Percentiles rank a stretch among this genome's conserved stretches.
Conservation (phyloP, 495 filamentous ascomycete genomes). For the Aspergillus egyptiacus region DNA sequence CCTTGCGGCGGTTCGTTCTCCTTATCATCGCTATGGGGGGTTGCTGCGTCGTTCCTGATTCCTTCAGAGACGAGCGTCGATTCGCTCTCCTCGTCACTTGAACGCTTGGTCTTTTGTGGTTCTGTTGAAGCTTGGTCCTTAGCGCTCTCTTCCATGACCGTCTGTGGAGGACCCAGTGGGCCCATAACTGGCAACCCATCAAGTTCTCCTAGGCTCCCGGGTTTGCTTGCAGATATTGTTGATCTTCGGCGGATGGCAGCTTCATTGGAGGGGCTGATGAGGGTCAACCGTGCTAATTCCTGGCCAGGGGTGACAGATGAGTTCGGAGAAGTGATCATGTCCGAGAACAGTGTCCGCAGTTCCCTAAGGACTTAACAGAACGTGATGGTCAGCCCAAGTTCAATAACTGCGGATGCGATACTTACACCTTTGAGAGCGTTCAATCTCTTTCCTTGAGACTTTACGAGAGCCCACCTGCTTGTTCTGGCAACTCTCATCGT, state of each 20-base stretch:
- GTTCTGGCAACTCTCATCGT: slow-evolving; percentile 49
- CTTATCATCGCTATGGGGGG: slow-evolving; percentile 31
- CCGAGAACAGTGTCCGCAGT: slow-evolving; percentile 64
- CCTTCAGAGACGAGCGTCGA: slow-evolving; percentile 45
- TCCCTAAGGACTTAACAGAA: slow-evolving; percentile 56
- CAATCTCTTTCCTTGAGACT: slow-evolving; percentile 55
- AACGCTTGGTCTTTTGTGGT: slow-evolving; percentile 15
- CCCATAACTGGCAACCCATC: slow-evolving; percentile 47
- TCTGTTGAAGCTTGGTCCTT: slow-evolving; percentile 15
- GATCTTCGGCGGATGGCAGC: slow-evolving; percentile 52
- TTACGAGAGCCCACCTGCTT: slow-evolving; percentile 62
- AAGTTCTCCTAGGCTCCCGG: slow-evolving; percentile 45
- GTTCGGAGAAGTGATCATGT: slow-evolving; percentile 55
- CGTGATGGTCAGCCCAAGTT: not conserved
- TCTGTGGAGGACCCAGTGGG: slow-evolving; percentile 42
- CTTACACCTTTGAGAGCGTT: slow-evolving; percentile 67
- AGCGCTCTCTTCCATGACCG: slow-evolving; percentile 17
- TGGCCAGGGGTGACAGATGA: slow-evolving; percentile 59
- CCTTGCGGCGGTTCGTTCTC: slow-evolving; percentile 36
- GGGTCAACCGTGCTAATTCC: slow-evolving; percentile 76
- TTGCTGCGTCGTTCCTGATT: slow-evolving; percentile 18
- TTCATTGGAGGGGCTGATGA: slow-evolving; percentile 58
- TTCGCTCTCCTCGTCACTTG: slow-evolving; percentile 43
- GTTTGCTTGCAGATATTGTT: slow-evolving; percentile 38
- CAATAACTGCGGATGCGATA: slow-evolving; percentile 11